Evolutionary conservation across 1,139 yeast genomes (phyloP).

Genomic region (Yamadazyma diospyri): DNA sequence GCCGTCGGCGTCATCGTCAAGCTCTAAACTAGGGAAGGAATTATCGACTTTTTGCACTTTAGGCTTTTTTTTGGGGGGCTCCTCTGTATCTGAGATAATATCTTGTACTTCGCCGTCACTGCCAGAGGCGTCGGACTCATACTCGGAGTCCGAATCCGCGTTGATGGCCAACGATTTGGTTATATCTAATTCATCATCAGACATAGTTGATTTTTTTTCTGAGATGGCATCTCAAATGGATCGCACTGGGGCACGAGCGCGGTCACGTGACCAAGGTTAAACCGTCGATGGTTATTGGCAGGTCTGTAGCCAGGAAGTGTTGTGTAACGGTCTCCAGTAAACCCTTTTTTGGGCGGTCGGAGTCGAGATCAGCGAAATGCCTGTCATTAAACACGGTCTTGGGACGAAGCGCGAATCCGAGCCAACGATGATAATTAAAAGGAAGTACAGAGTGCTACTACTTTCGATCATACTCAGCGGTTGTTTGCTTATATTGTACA

Average conservation of each 20-base stretch:
- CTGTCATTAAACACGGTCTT: background rate
- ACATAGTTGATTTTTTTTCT: conserved; percentile 21
- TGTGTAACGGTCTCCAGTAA: too few species aligned
- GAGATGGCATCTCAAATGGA: conserved; percentile 6
- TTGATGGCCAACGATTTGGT: conserved; percentile 58
- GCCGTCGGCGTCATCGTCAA: conserved; percentile 59
- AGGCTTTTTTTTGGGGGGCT: conserved; percentile 11
- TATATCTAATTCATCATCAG: conserved; percentile 67
- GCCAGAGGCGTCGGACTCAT: conserved; percentile 15
- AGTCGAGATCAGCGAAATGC: too few species aligned
- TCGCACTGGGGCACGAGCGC: background rate
- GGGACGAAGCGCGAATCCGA: background rate
- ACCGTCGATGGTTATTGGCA: too few species aligned
- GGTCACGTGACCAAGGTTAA: too few species aligned
- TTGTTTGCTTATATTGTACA: conserved; percentile 4
- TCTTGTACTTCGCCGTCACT: conserved; percentile 50
- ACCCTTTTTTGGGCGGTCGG: too few species aligned
- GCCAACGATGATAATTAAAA: conserved; percentile 1
- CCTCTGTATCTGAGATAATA: conserved; percentile 52
- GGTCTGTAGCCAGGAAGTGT: too few species aligned
- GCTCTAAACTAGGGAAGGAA: conserved; percentile 63
- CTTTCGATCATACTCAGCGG: conserved; percentile 3
- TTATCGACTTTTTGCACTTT: conserved; percentile 13
- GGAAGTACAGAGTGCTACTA: conserved; percentile 3
- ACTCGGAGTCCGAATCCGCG: conserved; percentile 30